Evolutionary conservation across 768 basidiomycete species (phyloP), one percentile per base, ranked within the genome.

Genomic region (Mycena floridula): DNA sequence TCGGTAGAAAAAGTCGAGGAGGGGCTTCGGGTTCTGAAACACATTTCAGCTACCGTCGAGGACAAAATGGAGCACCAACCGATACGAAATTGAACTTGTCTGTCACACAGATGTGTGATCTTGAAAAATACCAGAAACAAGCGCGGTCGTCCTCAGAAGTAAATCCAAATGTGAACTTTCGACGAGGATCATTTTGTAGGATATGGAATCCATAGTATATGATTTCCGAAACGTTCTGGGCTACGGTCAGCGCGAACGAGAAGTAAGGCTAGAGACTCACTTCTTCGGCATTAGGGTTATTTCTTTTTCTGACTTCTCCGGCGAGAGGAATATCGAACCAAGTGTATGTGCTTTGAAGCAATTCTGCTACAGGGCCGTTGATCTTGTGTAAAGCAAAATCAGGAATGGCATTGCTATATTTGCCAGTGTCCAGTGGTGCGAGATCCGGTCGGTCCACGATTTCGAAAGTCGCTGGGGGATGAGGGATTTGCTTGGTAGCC

Each of bases 101-200:
- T 12, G 44, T 24, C 16, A 37, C 44, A 6, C 15, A 20, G 32
- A 45, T 37, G 25, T 37, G 36, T 4, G 32, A 37, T 37, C 44
- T 21, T 22, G 44, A 37, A 21, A 45, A 45, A 18, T 38, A 45
- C 44, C 44, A 45, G 32, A 45, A 39, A 15, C 44, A 36, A 26
- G 30, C 25, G 7, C 12, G n/a, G 15, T 16, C 15, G n/a, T 25
- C 13, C 25, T 45, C 32, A 13, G 38, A 37, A 36, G 44, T 45
- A 24, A 37, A 22, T 6, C 37, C 44, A 6, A 45, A 40, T 3
- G 22, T 25, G 9, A n/a, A 45, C 8, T 38, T 23, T 15, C 44
- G 12, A 11, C 44, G 23, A 4, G 44, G 44, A 38, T 45, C 32
- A n/a, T 21, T 37, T 6, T 24, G 3, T 15, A 45, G 23, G 4